Percentiles rank a stretch among this genome's conserved stretches.
Evolutionary conservation across 2,329 filamentous ascomycete genomes (phyloP).

Genomic region (Verruconis gallopava): DNA sequence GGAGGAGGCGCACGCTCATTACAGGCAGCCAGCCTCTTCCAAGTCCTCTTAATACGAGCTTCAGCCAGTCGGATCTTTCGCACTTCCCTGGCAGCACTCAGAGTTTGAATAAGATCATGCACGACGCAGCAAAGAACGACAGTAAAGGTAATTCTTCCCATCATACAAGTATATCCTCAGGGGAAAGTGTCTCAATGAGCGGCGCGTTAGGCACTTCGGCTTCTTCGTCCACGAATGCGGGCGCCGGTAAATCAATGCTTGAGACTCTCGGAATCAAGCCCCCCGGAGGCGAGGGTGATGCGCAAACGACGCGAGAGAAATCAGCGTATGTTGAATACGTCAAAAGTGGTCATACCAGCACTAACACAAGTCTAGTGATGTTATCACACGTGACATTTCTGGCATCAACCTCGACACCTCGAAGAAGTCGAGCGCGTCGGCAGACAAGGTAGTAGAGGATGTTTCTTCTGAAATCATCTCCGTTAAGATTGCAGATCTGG

Average conservation of each 20-base stretch:
- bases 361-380: constrained; percentile 46
- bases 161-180: constrained; percentile 20
- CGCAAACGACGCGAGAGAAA: constrained; percentile 77
- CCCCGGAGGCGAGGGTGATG: constrained; percentile 40
- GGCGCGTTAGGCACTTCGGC: constrained; percentile 37
- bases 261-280: constrained; percentile 43
- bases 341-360: background rate
- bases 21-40: constrained; percentile 94
- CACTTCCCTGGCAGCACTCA: constrained; percentile 46
- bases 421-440: constrained; percentile 32
- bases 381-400: constrained; percentile 84
- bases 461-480: constrained; percentile 67
- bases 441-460: constrained; percentile 52
- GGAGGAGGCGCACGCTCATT: constrained; percentile 83
- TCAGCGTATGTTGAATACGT: constrained; percentile 70
- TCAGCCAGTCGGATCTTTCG: constrained; percentile 62
- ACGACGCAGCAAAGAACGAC: constrained; percentile 34
- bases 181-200: constrained; percentile 38
- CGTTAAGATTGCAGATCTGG: constrained; percentile 96
- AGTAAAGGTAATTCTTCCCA: constrained; percentile 43
- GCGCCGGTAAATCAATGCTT: constrained; percentile 41
- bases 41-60: constrained; percentile 84
- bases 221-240: constrained; percentile 20
- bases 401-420: constrained; percentile 78
- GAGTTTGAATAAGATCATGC: constrained; percentile 75